phyloP scores from a whole-genome alignment of 805 yeast genomes.

The Kodamaea kaohsiungensis region DNA sequence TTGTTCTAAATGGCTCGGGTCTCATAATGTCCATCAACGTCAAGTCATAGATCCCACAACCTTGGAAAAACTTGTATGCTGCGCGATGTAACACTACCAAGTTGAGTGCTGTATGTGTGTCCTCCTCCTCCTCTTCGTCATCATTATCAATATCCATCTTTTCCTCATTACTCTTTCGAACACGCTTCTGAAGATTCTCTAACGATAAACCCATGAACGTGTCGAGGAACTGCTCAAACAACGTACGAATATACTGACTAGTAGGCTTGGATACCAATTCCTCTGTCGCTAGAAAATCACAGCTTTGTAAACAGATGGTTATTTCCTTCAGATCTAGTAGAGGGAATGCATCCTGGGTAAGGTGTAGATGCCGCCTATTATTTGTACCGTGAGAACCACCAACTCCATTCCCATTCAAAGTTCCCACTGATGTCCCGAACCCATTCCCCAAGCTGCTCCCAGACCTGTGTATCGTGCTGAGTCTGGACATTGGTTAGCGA shows the following conservation, averaged over 20 bases:
- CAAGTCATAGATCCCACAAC: conserved; percentile 79
- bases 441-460: conserved; percentile 20
- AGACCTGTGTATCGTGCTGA: conserved; percentile 30
- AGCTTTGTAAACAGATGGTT: conserved; percentile 57
- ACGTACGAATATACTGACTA: conserved; percentile 50
- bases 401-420: conserved; percentile 5
- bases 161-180: conserved; percentile 11
- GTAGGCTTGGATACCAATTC: conserved; percentile 61
- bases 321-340: conserved; percentile 60
- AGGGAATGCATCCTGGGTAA: conserved; percentile 55
- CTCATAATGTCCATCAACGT: conserved; percentile 69
- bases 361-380: conserved; percentile 19
- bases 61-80: conserved; percentile 61
- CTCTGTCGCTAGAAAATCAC: conserved; percentile 61
- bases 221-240: conserved; percentile 63
- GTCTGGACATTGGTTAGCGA: conserved; percentile 28
- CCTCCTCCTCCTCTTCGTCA: conserved; percentile 28
- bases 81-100: conserved; percentile 59
- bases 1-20: conserved; percentile 70
- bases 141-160: conserved; percentile 6
- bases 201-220: conserved; percentile 55
- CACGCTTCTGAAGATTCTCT: conserved; percentile 25
- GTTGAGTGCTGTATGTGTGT: conserved; percentile 40
- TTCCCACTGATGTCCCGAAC: conserved; percentile 13
- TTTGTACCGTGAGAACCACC: neutral